Evolutionary conservation across 2,329 filamentous ascomycete genomes (phyloP).

Genomic region (Hymenoscyphus salicellus): DNA sequence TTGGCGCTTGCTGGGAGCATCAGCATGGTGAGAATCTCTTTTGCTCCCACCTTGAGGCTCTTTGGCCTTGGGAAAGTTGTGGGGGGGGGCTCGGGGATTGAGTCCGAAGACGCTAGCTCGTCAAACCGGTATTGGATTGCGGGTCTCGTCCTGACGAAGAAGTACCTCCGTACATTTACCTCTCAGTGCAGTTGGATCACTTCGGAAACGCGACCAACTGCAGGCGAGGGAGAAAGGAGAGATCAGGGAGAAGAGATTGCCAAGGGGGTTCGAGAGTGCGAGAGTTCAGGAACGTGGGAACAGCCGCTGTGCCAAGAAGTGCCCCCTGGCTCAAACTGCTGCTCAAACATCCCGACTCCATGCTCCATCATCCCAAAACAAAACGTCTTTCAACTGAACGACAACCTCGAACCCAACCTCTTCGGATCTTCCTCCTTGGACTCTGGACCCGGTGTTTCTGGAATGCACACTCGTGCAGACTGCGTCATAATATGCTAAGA

Average conservation of each 20-base stretch:
- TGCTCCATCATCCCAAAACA: not conserved
- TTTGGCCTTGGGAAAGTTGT: not conserved
- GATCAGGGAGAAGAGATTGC: not conserved
- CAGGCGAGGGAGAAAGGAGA: not conserved
- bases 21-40: not conserved
- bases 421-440: not conserved
- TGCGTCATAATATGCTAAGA: not conserved
- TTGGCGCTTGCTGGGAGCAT: constrained; percentile 2
- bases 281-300: not conserved
- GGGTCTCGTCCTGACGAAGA: not conserved
- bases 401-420: not conserved
- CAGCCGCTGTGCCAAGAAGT: not conserved
- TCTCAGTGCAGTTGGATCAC: not conserved
- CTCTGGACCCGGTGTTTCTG: not conserved
- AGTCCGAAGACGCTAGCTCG: not conserved
- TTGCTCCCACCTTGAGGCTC: not conserved
- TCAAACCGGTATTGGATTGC: not conserved
- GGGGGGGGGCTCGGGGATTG: not conserved
- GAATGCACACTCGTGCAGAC: not conserved
- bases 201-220: not conserved
- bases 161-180: not conserved
- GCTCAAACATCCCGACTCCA: constrained; percentile 15
- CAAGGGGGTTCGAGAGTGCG: not conserved
- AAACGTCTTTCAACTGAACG: not conserved
- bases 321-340: constrained; percentile 7